Percentiles rank a stretch among this genome's conserved stretches.
Evolutionary conservation across 2,329 filamentous ascomycete species (phyloP).

Genomic region (Aquanectria penicillioides): DNA sequence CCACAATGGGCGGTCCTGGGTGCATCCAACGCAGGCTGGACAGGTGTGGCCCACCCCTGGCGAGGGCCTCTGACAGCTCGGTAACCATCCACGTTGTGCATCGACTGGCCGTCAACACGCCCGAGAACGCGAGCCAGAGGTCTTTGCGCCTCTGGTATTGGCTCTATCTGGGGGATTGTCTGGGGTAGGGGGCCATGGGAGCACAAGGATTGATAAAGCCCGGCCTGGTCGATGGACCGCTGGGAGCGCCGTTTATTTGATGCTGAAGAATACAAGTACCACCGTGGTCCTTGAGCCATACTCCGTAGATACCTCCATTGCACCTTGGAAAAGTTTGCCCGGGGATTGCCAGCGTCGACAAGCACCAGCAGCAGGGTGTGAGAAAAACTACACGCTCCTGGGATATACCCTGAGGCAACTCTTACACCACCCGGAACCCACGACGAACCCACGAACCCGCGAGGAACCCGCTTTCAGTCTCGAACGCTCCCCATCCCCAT

Average conservation of each 20-base stretch:
- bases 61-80: constrained; percentile 28
- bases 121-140: constrained; percentile 16
- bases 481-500: too few relatives aligned
- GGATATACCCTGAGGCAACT: constrained; percentile 26
- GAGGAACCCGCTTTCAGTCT: constrained; percentile 2
- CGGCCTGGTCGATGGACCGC: background rate
- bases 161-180: constrained; percentile 30
- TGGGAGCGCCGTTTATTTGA: constrained; percentile 8
- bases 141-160: background rate
- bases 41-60: background rate
- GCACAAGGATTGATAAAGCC: constrained; percentile 10
- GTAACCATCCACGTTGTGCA: constrained; percentile 36
- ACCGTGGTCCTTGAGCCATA: background rate
- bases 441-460: background rate
- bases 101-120: constrained; percentile 37
- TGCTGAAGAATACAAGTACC: background rate
- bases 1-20: too few relatives aligned
- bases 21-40: background rate
- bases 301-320: too few relatives aligned
- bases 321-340: background rate
- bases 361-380: background rate
- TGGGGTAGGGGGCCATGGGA: constrained; percentile 32
- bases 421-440: constrained; percentile 24
- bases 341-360: background rate
- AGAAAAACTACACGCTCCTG: constrained; percentile 4